phyloP scores from a whole-genome alignment of 306 rosid genomes.

The Vicia villosa region DNA sequence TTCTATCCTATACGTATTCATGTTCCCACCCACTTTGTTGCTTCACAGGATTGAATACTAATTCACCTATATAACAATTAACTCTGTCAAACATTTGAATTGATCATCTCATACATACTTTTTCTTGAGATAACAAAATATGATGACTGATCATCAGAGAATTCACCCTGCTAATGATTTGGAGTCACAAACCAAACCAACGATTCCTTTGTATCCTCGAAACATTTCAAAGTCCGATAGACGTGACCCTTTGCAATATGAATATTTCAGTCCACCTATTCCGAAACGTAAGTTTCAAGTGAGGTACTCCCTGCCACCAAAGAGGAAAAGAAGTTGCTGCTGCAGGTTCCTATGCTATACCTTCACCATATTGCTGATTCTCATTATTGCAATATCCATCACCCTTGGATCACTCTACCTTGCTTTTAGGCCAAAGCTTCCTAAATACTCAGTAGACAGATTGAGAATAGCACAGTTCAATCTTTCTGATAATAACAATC shows the following conservation, averaged over 20 bases:
- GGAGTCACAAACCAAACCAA: constrained; percentile 55
- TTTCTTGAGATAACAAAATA: not conserved
- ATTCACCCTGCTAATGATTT: constrained; percentile 69
- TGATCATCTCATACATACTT: constrained; percentile 22
- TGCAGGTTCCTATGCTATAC: constrained; percentile 66
- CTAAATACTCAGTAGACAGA: constrained; percentile 59
- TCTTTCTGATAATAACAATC: constrained; percentile 31
- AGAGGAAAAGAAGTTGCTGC: constrained; percentile 71
- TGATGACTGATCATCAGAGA: constrained; percentile 47
- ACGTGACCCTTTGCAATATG: not conserved
- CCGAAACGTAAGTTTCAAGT: constrained; percentile 44
- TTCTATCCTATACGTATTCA: constrained; percentile 12
- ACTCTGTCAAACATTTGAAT: not conserved
- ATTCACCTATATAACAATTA: constrained; percentile 23
- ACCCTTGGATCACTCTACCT: constrained; percentile 64
- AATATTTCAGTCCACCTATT: constrained; percentile 30
- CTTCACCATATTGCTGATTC: constrained; percentile 42
- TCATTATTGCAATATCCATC: constrained; percentile 49
- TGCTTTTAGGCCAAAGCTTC: constrained; percentile 81
- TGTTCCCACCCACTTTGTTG: constrained; percentile 32
- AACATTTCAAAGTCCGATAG: constrained; percentile 55
- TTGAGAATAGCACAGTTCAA: constrained; percentile 50
- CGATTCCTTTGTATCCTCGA: constrained; percentile 56
- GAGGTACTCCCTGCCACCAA: constrained; percentile 62
- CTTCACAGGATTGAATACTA: not conserved